phyloP scores from a whole-genome alignment of 495 filamentous ascomycete species.

The Saxophila tyrrhenica region DNA sequence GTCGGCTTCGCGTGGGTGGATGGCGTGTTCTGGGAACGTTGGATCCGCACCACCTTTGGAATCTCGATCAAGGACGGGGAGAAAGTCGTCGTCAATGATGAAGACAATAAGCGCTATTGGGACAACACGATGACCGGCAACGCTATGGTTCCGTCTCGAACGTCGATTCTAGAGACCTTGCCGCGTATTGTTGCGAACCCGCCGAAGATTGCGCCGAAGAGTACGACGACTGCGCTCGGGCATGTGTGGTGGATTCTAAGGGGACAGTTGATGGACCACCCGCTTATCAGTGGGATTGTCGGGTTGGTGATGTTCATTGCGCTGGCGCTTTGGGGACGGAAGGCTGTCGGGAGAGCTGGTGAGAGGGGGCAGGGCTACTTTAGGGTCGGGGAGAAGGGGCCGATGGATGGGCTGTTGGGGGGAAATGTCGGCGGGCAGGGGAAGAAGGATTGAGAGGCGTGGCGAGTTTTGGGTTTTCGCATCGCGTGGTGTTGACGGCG shows the following conservation, averaged over 20 bases:
- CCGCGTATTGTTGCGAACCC: conserved; percentile 59
- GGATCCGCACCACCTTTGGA: conserved; percentile 88
- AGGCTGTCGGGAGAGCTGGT: conserved; percentile 21
- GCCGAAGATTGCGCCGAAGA: conserved; percentile 76
- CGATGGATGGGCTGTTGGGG: conserved; percentile 60
- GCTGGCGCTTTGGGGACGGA: conserved; percentile 38
- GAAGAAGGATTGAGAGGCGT: conserved; percentile 56
- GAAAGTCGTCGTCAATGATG: conserved; percentile 90
- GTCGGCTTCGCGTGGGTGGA: conserved; percentile 98
- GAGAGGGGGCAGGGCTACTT: conserved; percentile 27
- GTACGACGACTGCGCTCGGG: conserved; percentile 46
- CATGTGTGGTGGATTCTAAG: conserved; percentile 35
- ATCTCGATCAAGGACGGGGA: conserved; percentile 78
- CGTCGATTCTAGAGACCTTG: conserved; percentile 89
- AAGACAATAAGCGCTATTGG: conserved; percentile 95
- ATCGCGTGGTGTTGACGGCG: neutral
- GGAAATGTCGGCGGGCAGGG: conserved; percentile 40
- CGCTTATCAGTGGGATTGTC: conserved; percentile 58
- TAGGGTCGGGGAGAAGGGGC: conserved; percentile 56
- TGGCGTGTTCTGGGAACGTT: conserved; percentile 92
- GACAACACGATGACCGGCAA: conserved; percentile 81
- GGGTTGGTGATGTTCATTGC: conserved; percentile 43
- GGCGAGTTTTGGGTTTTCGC: neutral
- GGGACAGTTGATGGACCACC: conserved; percentile 68
- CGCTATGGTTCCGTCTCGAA: conserved; percentile 76